Conservation (phyloP, 306 rosid species). For the Astragalus membranaceus region DNA sequence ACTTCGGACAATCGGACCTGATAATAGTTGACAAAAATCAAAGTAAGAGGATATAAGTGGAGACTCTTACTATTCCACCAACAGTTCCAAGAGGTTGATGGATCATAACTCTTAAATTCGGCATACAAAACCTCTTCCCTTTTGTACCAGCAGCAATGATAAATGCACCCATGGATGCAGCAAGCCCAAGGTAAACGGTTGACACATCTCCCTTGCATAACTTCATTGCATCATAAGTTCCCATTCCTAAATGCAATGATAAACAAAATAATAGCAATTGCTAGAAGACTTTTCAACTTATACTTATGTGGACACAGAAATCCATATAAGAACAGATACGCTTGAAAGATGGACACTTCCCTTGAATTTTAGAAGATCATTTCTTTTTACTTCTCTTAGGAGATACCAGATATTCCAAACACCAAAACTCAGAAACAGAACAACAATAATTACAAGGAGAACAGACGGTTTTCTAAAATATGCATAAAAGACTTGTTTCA, state of each 20-base stretch:
- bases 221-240: slow-evolving; percentile 96
- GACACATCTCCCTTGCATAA: slow-evolving; percentile 92
- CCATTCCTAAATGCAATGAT: slow-evolving; percentile 92
- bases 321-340: too few species aligned
- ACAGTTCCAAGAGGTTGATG: slow-evolving; percentile 88
- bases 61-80: slow-evolving; percentile 68
- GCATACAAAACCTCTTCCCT: slow-evolving; percentile 98
- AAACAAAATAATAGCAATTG: too few species aligned
- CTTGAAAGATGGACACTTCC: too few species aligned
- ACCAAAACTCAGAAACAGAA: too few species aligned
- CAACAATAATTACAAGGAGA: too few species aligned
- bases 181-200: slow-evolving; percentile 89
- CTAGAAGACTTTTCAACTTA: too few species aligned
- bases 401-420: too few species aligned
- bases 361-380: too few species aligned
- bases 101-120: slow-evolving; percentile 88
- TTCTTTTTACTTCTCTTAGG: too few species aligned
- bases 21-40: neutral
- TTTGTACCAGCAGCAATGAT: slow-evolving; percentile 82
- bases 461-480: too few species aligned
- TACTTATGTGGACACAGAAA: too few species aligned
- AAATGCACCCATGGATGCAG: slow-evolving; percentile 99
- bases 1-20: slow-evolving; percentile 2
- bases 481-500: too few species aligned
- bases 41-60: neutral